A percentile compares a stretch with the other conserved stretches of the same genome.
Conservation (phyloP, 768 basidiomycete genomes). For the Phlebiopsis flavidoalba region DNA sequence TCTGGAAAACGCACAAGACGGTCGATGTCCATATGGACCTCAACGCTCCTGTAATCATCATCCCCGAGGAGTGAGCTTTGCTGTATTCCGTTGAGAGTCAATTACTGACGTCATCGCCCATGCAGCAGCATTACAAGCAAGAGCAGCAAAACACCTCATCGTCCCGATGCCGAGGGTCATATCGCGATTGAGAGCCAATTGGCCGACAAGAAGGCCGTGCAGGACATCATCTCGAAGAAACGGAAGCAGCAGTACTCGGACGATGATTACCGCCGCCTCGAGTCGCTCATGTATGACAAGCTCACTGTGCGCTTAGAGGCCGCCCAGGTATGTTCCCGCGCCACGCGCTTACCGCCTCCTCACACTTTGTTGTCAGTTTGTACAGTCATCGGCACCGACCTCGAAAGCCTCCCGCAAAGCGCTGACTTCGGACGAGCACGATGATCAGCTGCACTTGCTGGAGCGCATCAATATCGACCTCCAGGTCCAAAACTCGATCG, state of each 20-base stretch:
- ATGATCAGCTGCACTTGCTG: slow-evolving; percentile 73
- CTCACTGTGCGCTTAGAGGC: slow-evolving; percentile 76
- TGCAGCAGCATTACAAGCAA: slow-evolving; percentile 75
- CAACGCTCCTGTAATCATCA: slow-evolving; percentile 94
- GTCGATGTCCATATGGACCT: slow-evolving; percentile 95
- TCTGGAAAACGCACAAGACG: slow-evolving; percentile 89
- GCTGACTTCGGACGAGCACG: slow-evolving; percentile 47
- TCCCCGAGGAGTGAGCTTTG: slow-evolving; percentile 80
- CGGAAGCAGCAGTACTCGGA: slow-evolving; percentile 80
- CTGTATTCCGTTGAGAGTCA: not conserved
- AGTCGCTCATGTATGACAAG: slow-evolving; percentile 95
- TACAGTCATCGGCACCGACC: slow-evolving; percentile 82
- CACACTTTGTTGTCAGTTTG: slow-evolving; percentile 49
- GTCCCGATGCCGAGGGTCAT: slow-evolving; percentile 94
- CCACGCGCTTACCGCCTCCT: not conserved
- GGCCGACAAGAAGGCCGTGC: slow-evolving; percentile 75
- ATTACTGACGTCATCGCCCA: slow-evolving; percentile 1
- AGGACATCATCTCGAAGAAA: slow-evolving; percentile 81
- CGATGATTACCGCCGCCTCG: slow-evolving; percentile 79
- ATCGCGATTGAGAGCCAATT: slow-evolving; percentile 90
- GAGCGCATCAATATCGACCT: slow-evolving; percentile 91
- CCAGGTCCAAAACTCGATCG: slow-evolving; percentile 88
- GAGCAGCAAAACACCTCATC: slow-evolving; percentile 59
- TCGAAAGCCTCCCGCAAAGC: slow-evolving; percentile 81
- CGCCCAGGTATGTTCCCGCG: slow-evolving; percentile 64